phyloP scores from a whole-genome alignment of 345 rosid genomes.

The Isatis tinctoria region DNA sequence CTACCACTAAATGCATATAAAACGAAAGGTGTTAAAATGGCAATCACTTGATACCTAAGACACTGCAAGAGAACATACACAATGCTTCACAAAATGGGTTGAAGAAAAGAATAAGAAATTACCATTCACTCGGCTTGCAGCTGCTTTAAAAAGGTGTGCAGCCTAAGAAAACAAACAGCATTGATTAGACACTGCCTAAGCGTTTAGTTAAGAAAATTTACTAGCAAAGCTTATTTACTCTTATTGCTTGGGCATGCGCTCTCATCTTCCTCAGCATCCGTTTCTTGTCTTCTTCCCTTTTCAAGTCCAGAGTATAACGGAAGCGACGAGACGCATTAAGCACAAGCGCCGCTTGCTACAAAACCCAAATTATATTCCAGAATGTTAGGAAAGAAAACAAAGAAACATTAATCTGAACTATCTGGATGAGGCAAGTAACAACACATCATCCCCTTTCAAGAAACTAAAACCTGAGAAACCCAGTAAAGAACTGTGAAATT shows the following conservation, averaged over 20 bases:
- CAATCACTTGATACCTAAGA: neutral
- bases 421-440: neutral
- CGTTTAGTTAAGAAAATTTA: too few species aligned
- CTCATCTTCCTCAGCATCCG: constrained; percentile 63
- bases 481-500: neutral
- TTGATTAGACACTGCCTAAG: neutral
- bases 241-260: constrained; percentile 83
- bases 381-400: neutral
- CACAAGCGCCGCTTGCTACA: constrained; percentile 96
- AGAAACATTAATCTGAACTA: neutral
- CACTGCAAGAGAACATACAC: neutral
- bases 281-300: constrained; percentile 73
- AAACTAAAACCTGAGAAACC: neutral
- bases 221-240: constrained; percentile 44
- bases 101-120: constrained; percentile 1
- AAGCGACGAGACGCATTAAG: constrained; percentile 96
- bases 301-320: constrained; percentile 90
- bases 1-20: neutral
- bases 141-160: constrained; percentile 74
- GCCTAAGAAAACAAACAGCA: constrained; percentile 49
- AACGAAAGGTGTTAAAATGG: neutral
- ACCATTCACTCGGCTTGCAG: constrained; percentile 57
- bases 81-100: neutral
- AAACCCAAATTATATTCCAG: neutral
- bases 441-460: neutral